Conservation (phyloP, 2,329 filamentous ascomycete genomes). For the Fusarium tanahbumbuense region DNA sequence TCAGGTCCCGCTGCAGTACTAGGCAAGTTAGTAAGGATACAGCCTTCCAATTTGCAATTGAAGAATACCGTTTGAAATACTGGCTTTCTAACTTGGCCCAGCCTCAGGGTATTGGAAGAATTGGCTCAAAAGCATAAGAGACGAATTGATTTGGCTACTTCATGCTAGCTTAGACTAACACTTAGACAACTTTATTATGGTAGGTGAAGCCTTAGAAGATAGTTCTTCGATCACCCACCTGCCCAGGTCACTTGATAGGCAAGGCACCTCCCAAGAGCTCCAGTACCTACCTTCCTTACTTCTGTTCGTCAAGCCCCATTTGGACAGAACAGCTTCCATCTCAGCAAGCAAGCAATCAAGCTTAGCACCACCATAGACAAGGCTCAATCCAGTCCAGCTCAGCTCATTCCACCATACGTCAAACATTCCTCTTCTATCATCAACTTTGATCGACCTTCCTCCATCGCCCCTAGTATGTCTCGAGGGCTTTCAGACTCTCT, state of each 20-base stretch:
- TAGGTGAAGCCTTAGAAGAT: too few relatives aligned
- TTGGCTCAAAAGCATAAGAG: too few relatives aligned
- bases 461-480: constrained; percentile 34
- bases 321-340: constrained; percentile 33
- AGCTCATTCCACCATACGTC: constrained; percentile 46
- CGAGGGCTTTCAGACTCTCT: constrained; percentile 26
- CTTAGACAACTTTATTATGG: too few relatives aligned
- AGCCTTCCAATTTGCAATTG: background rate
- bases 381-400: constrained; percentile 40
- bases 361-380: constrained; percentile 22
- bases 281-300: constrained; percentile 8
- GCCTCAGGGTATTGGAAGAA: too few relatives aligned
- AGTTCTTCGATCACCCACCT: too few relatives aligned
- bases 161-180: too few relatives aligned
- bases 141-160: too few relatives aligned
- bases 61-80: constrained; percentile 36
- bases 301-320: constrained; percentile 34
- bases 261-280: constrained; percentile 21
- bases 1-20: constrained; percentile 4
- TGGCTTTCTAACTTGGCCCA: constrained; percentile 32
- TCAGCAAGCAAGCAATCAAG: constrained; percentile 29
- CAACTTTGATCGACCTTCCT: constrained; percentile 40
- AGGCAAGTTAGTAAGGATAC: constrained; percentile 13
- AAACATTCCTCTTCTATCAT: constrained; percentile 47
- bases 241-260: constrained; percentile 34